phyloP scores from a whole-genome alignment of 768 basidiomycete genomes.

The Kwoniella dejecticola region DNA sequence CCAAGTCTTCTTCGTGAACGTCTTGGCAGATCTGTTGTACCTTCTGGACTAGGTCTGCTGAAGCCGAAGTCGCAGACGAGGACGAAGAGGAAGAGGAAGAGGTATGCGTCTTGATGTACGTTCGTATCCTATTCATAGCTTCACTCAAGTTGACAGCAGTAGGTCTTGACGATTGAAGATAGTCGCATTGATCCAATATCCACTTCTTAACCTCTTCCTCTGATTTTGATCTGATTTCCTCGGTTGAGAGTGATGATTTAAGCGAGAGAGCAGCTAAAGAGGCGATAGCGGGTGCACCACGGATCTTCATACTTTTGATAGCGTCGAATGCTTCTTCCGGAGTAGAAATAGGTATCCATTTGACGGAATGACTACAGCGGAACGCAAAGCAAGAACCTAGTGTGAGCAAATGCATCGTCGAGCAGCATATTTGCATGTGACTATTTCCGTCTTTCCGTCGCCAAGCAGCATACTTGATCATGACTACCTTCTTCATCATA shows the following conservation, averaged over 20 bases:
- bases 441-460: no score
- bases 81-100: no score
- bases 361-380: constrained; percentile 57
- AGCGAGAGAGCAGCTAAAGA: constrained; percentile 84
- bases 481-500: no score
- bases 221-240: constrained; percentile 18
- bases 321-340: constrained; percentile 86
- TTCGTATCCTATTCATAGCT: constrained; percentile 72
- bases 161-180: constrained; percentile 83
- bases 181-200: constrained; percentile 60
- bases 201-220: constrained; percentile 60
- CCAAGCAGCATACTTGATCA: no score
- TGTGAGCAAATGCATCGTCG: no score
- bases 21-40: constrained; percentile 71
- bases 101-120: constrained; percentile 51
- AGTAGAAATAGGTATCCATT: constrained; percentile 61
- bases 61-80: no score
- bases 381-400: no score
- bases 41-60: constrained; percentile 60
- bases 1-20: constrained; percentile 85
- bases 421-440: no score
- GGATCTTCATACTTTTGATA: constrained; percentile 90
- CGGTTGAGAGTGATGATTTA: constrained; percentile 63
- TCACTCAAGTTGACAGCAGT: constrained; percentile 94
- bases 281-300: constrained; percentile 93